phyloP scores from a whole-genome alignment of 306 rosid genomes.

The Lithocarpus polystachyus region DNA sequence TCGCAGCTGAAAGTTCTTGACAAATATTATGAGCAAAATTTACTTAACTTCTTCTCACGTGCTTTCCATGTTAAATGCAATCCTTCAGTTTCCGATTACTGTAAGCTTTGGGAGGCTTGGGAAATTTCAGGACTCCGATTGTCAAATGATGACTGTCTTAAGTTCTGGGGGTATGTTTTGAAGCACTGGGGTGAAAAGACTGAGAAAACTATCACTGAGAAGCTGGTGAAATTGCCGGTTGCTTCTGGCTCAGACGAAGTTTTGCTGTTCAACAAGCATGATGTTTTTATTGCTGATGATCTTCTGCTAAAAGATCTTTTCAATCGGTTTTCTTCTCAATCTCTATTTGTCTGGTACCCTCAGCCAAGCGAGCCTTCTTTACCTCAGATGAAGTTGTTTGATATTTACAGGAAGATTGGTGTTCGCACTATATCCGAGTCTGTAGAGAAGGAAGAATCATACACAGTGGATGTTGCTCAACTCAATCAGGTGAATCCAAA shows the following conservation, averaged over 20 bases:
- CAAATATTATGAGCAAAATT: conserved; percentile 26
- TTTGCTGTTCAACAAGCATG: conserved; percentile 37
- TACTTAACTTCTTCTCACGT: conserved; percentile 39
- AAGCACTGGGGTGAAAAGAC: conserved; percentile 27
- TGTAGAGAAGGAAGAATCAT: conserved; percentile 36
- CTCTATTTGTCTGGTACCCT: conserved; percentile 76
- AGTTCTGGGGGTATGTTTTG: conserved; percentile 61
- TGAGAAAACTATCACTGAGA: conserved; percentile 28
- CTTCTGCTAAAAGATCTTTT: conserved; percentile 63
- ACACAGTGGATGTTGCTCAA: conserved; percentile 1
- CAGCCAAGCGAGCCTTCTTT: conserved; percentile 33
- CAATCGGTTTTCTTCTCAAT: conserved; percentile 19
- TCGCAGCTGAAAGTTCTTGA: conserved; percentile 36
- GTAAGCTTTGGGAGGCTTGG: conserved; percentile 64
- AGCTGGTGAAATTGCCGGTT: conserved; percentile 54
- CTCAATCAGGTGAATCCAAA: conserved; percentile 23
- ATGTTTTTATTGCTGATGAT: conserved; percentile 62
- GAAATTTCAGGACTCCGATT: conserved; percentile 38
- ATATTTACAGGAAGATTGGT: conserved; percentile 50
- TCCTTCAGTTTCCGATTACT: conserved; percentile 56
- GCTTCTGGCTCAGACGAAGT: conserved; percentile 31
- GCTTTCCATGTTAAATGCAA: conserved; percentile 34
- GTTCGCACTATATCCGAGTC: conserved; percentile 57
- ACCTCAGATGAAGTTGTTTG: conserved; percentile 36
- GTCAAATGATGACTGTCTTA: conserved; percentile 46